Evolutionary conservation across 2,329 filamentous ascomycete genomes (phyloP).

Genomic region (Penicillium griseofulvum): DNA sequence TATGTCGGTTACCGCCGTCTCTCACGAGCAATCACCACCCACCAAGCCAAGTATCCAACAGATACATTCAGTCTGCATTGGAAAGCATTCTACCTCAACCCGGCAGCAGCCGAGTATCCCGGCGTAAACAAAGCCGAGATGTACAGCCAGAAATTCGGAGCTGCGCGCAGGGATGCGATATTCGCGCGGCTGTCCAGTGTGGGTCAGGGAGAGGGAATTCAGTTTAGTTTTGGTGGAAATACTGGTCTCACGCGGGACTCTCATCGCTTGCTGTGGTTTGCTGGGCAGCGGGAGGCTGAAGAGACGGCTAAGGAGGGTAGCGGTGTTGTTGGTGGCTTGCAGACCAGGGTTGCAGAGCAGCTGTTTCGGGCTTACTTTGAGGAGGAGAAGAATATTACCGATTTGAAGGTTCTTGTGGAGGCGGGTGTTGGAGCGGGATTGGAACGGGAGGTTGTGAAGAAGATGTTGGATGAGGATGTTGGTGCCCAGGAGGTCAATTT

Average conservation of each 20-base stretch:
- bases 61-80: constrained; percentile 74
- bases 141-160: constrained; percentile 64
- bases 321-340: constrained; percentile 44
- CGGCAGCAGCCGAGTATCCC: constrained; percentile 53
- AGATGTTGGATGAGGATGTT: constrained; percentile 56
- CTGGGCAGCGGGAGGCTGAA: constrained; percentile 48
- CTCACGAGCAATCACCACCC: constrained; percentile 66
- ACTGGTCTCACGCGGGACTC: constrained; percentile 76
- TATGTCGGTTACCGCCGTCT: constrained; percentile 78
- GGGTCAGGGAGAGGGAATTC: constrained; percentile 66
- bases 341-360: constrained; percentile 61
- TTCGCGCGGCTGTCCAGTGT: constrained; percentile 56
- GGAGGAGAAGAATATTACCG: constrained; percentile 62
- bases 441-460: constrained; percentile 51
- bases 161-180: constrained; percentile 59
- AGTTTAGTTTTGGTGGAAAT: constrained; percentile 68
- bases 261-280: constrained; percentile 73
- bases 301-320: constrained; percentile 14
- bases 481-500: constrained; percentile 58
- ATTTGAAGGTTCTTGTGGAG: constrained; percentile 50
- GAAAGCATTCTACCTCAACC: constrained; percentile 79
- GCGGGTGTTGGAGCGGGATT: constrained; percentile 57
- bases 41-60: constrained; percentile 61
- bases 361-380: constrained; percentile 68
- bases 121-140: constrained; percentile 55